Percentiles rank a stretch among this genome's conserved stretches.
These are phyloP conservation scores for Gossypium davidsonii DNA, from an alignment of 441 rosid genomes.

Conservation along the genomic window DNA sequence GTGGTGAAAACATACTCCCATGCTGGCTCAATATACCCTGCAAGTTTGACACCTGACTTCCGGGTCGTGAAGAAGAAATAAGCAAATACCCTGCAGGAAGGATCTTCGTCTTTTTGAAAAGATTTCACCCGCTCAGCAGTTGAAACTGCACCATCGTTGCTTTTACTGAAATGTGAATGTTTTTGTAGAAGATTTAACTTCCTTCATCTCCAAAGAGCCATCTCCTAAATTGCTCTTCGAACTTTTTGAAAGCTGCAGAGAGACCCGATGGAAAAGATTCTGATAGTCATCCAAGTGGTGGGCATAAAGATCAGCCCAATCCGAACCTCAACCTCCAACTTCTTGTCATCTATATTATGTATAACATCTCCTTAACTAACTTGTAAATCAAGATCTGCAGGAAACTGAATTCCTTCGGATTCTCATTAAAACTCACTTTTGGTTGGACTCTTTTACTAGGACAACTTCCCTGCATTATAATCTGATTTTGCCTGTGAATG, in stretches of 20 bases:
- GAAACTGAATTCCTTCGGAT: constrained; percentile 59
- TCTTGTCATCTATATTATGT: constrained; percentile 44
- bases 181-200: constrained; percentile 12
- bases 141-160: constrained; percentile 29
- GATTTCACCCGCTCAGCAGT: constrained; percentile 77
- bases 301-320: constrained; percentile 66
- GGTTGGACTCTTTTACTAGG: constrained; percentile 64
- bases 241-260: constrained; percentile 52
- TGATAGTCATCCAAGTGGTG: constrained; percentile 71
- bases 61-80: constrained; percentile 79
- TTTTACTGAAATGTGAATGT: constrained; percentile 10
- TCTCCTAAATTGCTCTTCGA: constrained; percentile 23
- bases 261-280: constrained; percentile 62
- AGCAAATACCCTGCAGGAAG: constrained; percentile 88
- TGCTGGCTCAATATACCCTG: constrained; percentile 70
- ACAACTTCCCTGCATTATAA: constrained; percentile 60
- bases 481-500: constrained; percentile 25
- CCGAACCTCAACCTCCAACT: constrained; percentile 55
- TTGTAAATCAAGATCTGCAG: constrained; percentile 56
- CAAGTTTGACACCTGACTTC: constrained; percentile 80
- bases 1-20: constrained; percentile 63
- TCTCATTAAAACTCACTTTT: constrained; percentile 29
- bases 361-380: constrained; percentile 41
- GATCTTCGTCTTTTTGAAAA: constrained; percentile 75
- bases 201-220: constrained; percentile 13